Conservation (phyloP, 179 eudicot species). For the Pouteria campechiana region DNA sequence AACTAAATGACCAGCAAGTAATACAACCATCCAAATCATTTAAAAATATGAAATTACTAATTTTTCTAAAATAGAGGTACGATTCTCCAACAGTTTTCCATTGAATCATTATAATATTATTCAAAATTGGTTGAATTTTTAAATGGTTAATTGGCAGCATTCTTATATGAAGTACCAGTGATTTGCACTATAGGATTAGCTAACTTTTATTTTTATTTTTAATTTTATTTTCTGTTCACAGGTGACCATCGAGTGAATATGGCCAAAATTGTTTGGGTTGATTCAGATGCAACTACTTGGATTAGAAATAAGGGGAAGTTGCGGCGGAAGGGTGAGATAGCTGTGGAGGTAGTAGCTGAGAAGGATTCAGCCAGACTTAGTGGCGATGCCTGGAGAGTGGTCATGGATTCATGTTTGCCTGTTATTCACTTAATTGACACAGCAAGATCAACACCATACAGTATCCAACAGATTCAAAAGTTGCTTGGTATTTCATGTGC, state of each 20-base stretch:
- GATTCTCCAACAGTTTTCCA: no score
- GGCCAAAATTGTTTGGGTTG: slow-evolving; percentile 70
- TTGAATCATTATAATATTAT: no score
- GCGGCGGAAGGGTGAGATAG: slow-evolving; percentile 68
- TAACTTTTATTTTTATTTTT: no score
- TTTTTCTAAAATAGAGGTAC: no score
- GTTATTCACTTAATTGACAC: slow-evolving; percentile 74
- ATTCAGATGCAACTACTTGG: slow-evolving; percentile 65
- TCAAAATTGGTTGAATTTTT: no score
- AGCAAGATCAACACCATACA: slow-evolving; percentile 71
- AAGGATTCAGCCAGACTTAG: slow-evolving; percentile 59
- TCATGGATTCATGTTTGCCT: slow-evolving; percentile 85
- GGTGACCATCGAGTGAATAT: slow-evolving; percentile 80
- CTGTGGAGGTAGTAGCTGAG: slow-evolving; percentile 70
- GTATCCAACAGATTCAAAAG: slow-evolving; percentile 85
- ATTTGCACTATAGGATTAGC: no score
- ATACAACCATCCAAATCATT: no score
- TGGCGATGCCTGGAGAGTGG: slow-evolving; percentile 90
- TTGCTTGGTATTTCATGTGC: slow-evolving; percentile 87
- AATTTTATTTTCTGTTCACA: no score
- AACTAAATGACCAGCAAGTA: no score
- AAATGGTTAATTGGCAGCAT: no score
- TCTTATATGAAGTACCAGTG: no score
- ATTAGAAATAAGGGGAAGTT: slow-evolving; percentile 37
- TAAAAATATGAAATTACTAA: no score